phyloP scores from a whole-genome alignment of 139 green algal species.

The Chlorella sp. region DNA sequence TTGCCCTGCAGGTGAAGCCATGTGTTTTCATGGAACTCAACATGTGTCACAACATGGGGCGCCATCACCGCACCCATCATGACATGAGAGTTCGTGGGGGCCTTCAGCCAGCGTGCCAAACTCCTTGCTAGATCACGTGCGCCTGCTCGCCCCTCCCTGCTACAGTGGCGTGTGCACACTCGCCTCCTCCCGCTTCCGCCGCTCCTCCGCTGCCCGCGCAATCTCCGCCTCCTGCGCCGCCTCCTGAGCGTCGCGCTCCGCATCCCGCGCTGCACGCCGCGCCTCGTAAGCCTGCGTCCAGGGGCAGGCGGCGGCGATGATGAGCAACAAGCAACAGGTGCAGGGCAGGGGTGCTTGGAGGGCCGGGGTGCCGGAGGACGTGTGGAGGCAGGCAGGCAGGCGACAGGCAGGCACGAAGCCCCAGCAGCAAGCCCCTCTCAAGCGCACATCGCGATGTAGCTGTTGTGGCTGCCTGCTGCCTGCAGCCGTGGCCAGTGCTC shows the following conservation, averaged over 20 bases:
- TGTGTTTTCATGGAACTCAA: too few species aligned
- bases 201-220: conserved; percentile 64
- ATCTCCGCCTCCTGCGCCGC: conserved; percentile 79
- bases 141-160: too few species aligned
- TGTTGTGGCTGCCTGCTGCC: background rate
- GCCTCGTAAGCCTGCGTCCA: conserved; percentile 67
- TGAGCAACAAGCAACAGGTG: background rate
- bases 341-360: background rate
- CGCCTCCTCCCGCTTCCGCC: conserved; percentile 59
- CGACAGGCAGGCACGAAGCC: background rate
- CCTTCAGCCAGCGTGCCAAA: too few species aligned
- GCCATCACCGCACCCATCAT: too few species aligned
- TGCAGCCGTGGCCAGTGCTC: background rate
- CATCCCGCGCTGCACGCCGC: conserved; percentile 59
- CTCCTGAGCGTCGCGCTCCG: conserved; percentile 73
- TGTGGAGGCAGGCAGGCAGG: background rate
- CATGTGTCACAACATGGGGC: too few species aligned
- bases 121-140: too few species aligned
- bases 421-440: background rate
- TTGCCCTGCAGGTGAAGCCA: too few species aligned
- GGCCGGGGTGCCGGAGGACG: too few species aligned
- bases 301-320: too few species aligned
- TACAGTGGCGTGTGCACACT: too few species aligned
- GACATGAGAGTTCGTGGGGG: too few species aligned
- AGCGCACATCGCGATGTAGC: background rate